Conservation (phyloP, 805 yeast species). For the Lipomyces anomalus region DNA sequence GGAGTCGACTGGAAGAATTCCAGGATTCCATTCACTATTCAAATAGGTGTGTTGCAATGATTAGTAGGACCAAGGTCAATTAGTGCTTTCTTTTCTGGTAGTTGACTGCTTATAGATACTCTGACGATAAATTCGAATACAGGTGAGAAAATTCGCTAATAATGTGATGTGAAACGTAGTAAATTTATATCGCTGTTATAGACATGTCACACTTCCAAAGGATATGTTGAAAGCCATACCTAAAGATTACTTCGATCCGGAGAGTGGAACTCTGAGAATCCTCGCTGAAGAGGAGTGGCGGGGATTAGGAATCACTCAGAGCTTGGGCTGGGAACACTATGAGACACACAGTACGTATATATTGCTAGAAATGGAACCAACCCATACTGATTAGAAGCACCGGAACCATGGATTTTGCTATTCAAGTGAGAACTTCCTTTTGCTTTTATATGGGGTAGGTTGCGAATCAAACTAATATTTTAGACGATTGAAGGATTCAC, state of each 20-base stretch:
- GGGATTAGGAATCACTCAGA: slow-evolving; percentile 94
- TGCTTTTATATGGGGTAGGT: no score
- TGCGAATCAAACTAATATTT: no score
- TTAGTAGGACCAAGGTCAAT: background rate
- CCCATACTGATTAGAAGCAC: slow-evolving; percentile 43
- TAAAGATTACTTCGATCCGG: slow-evolving; percentile 85
- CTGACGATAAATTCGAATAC: slow-evolving; percentile 88
- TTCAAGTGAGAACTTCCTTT: slow-evolving; percentile 63
- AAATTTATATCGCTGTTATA: background rate
- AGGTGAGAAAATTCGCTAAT: slow-evolving; percentile 33
- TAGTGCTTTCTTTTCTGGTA: background rate
- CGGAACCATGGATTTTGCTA: slow-evolving; percentile 93
- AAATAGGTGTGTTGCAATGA: slow-evolving; percentile 42
- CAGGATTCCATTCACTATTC: slow-evolving; percentile 93
- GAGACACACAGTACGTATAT: slow-evolving; percentile 66
- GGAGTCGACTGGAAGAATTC: slow-evolving; percentile 81
- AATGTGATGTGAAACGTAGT: background rate
- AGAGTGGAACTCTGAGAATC: slow-evolving; percentile 88
- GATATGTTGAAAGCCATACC: slow-evolving; percentile 93
- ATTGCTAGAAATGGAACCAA: slow-evolving; percentile 21
- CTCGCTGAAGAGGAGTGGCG: slow-evolving; percentile 97
- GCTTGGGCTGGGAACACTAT: slow-evolving; percentile 96
- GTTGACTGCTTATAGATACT: slow-evolving; percentile 47
- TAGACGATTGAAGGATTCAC: no score
- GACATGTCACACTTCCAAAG: slow-evolving; percentile 96